Base-by-base conservation (phyloP, 2,329 filamentous ascomycete genomes). In the Atkinsonella hypoxylon region DNA sequence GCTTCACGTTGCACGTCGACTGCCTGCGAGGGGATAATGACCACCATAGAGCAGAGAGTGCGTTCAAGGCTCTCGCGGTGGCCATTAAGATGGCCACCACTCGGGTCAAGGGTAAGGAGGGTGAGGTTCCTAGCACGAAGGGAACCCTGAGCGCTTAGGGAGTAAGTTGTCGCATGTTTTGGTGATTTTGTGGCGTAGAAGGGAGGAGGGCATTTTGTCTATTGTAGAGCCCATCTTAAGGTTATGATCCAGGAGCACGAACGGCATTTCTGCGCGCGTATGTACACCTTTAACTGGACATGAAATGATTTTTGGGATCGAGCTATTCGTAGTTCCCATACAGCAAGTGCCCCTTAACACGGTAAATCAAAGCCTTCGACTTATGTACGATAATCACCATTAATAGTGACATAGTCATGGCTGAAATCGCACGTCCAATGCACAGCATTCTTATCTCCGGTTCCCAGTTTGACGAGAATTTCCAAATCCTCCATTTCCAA, bases 101-200 rank as follows among this genome's bases (percentile, higher is more conserved):
- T 47, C 77, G 81, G 59, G 81, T 91, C 32, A 79, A 81, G 41
- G 89, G 88, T 11, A 84, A 85, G 65, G 89, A 94, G 69, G 89
- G 89, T 2, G 93, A 98, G 75, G 83, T 97, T 26, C 87, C 90
- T 49, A 96, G 90, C 72, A 97, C 91, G 9, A 97, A 97, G 78
- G 91, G 91, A 11, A 95, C 95, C 34, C 67, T 96, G 68, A 82
- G 73, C 61, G 78, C 78, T 15, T 83, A 67, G 44, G 54, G n/a
- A 8, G n/a, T 22, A 34, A 10, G 47, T 32, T 48, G 45, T 51
- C 38, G 47, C 30, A 48, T 50, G 39, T 32, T 12, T 53, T 38
- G 26, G 39, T 44, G 49, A 50, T 50, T 44, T 17, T 26, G 13
- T 20, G 40, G 38, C 38, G 38, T 17, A 40, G 13, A 11, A 18